Evolutionary conservation across 1,139 yeast species (phyloP), one percentile per base, ranked within the genome.

Genomic region (Protomyces inouyei): DNA sequence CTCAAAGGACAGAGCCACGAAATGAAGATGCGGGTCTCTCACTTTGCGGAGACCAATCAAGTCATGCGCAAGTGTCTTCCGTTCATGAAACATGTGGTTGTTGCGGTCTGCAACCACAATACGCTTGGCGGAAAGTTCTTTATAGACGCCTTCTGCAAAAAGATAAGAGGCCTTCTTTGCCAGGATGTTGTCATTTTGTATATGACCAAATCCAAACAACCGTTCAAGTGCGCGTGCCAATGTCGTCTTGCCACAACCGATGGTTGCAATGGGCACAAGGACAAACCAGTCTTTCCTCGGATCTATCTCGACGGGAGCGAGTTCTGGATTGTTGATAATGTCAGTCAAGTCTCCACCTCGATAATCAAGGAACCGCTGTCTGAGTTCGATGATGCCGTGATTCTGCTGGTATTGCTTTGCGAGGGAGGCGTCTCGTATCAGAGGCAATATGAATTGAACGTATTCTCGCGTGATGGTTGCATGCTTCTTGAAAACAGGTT

Each of bases 181-280:
- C 1, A 80, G 76, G 43, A 90, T 79, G 70, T 90, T 83, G 75
- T 93, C 98, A 73, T 89, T 92, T 73, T 91, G 97, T n/a, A 89
- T 80, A 71, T 87, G 90, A 0, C 82, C 85, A 87, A 96, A 86
- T 0, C 77, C 76, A 65, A 79, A 86, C 35, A 92, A 72, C 9
- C 80, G 73, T 0, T 73, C 70, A 54, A 93, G 76, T 0, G 93
- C 85, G 56, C 82, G 74, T 3, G 90, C 83, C 0, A 89, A 82
- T 0, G 97, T 90, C 0, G 98, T 91, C 73, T 95, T 95, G 8
- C 99, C 99, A 74, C 97, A 90, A 0, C 98, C 98, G 60, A 93
- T 83, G 0, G 97, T 90, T 0, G 98, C 91, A 14, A 92, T 84
- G 0, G 98, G 95, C 1, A 91, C 82, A 0, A 95, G 71, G 0